Base-by-base conservation (phyloP, 1,284 basidiomycete genomes). In the Irpex sp. region DNA sequence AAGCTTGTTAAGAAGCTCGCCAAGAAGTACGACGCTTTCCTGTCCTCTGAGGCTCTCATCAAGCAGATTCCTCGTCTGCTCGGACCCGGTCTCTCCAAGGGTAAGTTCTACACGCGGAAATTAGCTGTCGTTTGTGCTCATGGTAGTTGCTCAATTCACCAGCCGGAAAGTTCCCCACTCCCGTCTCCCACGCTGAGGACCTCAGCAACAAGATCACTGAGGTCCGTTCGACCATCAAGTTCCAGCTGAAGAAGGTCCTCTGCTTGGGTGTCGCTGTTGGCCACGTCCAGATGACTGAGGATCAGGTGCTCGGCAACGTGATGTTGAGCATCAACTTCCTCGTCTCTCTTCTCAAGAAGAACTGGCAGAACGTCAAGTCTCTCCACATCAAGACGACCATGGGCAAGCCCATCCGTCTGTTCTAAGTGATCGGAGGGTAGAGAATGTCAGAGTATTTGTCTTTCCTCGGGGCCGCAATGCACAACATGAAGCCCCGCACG, bases 301-400 rank as follows among this genome's bases (percentile, higher is more conserved):
- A 99, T 81, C 94, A 98, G 81, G 92, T 99, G 68, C 86, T 98
- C 70, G 92, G 81, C 71, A 99, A 99, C 82, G 91, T 95, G 83
- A 99, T 99, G 97, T 82, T 99, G 73, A 89, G 94, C 80, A 97
- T 99, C 87, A 99, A 99, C 91, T 99, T 99, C 90, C 86, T 99
- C 71, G 94, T 99, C 77, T 98, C 97, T 51, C 85, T 99, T 66
- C 89, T 99, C 78, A 99, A 99, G 90, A 99, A 99, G 89, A 96
- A 98, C 85, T 98, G 96, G 96, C 97, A 98, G 81, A 99, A 99
- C 84, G 92, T 99, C 82, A 97, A 96, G 84, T 98, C 96, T 66
- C 85, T 99, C 70, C 95, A 97, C 86, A 89, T 99, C 85, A 99
- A 99, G 88, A 88, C 89, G 72, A 97, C 97, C 77, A 99, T 98